These are phyloP conservation scores for Tetraselmis chui DNA, from an alignment of 139 green algal species.

Conservation along the genomic window DNA sequence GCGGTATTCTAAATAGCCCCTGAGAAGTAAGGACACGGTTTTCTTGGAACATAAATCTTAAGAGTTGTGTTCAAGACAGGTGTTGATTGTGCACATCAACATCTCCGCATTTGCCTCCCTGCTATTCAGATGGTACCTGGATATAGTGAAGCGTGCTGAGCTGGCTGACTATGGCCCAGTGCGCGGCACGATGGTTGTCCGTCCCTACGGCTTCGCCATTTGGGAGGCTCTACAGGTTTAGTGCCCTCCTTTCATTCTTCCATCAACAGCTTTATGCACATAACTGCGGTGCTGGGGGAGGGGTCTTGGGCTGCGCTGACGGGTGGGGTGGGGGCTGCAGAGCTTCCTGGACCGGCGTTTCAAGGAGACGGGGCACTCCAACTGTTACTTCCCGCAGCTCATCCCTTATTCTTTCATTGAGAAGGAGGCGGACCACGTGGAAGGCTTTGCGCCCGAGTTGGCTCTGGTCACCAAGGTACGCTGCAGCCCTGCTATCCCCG, in stretches of 20 bases:
- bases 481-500: no score
- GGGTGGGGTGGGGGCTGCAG: neutral
- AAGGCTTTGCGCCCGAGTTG: conserved; percentile 98
- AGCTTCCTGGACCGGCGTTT: conserved; percentile 38
- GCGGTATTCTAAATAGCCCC: neutral
- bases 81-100: neutral
- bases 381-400: conserved; percentile 97
- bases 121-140: conserved; percentile 78
- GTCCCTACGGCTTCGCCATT: conserved; percentile 86
- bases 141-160: conserved; percentile 88
- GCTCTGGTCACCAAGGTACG: conserved; percentile 89
- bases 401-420: conserved; percentile 96
- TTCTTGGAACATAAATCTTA: neutral
- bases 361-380: conserved; percentile 82
- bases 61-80: neutral
- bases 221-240: conserved; percentile 61
- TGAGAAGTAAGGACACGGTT: neutral
- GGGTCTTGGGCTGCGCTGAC: no score
- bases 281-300: no score
- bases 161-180: conserved; percentile 98
- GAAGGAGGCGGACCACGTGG: conserved; percentile 97
- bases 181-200: conserved; percentile 97
- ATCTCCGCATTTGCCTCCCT: neutral
- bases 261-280: conserved; percentile 7
- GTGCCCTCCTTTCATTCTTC: conserved; percentile 8